phyloP scores from a whole-genome alignment of 345 rosid genomes.

The Psidium friedrichsthalianum region DNA sequence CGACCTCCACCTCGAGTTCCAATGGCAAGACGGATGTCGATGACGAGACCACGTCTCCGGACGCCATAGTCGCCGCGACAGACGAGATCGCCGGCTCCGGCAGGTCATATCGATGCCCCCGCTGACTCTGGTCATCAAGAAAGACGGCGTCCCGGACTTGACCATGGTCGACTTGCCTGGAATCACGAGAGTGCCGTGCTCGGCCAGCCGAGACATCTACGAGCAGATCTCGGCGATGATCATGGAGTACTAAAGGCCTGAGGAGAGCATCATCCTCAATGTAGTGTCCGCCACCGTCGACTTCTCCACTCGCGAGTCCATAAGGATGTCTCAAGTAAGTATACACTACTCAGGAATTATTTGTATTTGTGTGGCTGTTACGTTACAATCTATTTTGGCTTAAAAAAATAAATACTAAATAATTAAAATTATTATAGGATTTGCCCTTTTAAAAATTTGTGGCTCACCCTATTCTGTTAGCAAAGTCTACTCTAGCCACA shows the following conservation, averaged over 20 bases:
- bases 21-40: no score
- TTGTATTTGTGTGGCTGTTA: no score
- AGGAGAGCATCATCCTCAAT: conserved; percentile 35
- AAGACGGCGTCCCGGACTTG: conserved; percentile 31
- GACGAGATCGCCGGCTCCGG: conserved; percentile 33
- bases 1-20: conserved; percentile 22
- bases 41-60: conserved; percentile 14
- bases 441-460: no score
- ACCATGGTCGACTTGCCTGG: conserved; percentile 58
- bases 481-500: no score
- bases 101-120: conserved; percentile 27
- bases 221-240: conserved; percentile 33
- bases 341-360: no score
- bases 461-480: no score
- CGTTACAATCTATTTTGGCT: no score
- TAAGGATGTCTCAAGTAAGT: conserved; percentile 23
- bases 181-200: conserved; percentile 37
- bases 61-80: conserved; percentile 20
- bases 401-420: no score
- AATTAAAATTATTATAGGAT: no score
- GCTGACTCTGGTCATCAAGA: conserved; percentile 34
- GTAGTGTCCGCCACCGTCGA: conserved; percentile 33
- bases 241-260: conserved; percentile 29
- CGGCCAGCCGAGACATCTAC: conserved; percentile 37
- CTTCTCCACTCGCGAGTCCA: conserved; percentile 41